Evolutionary conservation across 2,329 filamentous ascomycete species (phyloP), one percentile per base, ranked within the genome.

Genomic region (Tolypocladium album): DNA sequence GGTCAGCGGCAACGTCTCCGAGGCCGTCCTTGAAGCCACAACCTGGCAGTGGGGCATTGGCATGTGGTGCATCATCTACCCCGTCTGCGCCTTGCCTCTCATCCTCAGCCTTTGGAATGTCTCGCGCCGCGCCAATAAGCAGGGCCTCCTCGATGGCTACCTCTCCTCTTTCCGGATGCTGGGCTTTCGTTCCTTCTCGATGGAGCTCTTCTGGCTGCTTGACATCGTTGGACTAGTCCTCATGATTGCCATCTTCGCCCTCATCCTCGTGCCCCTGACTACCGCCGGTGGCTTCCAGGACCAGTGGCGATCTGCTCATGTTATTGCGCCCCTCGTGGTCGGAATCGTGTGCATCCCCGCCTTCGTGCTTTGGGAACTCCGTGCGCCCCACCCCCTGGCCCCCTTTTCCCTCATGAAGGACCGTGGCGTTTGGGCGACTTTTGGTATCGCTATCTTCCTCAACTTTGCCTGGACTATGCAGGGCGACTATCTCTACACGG

Each of bases 1-100:
- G 84, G 77, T 87, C 17, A 82, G 81, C 62, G 85, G 84, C 22
- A 78, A 83, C 63, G 72, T 88, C 57, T 78, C 81, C 0, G 67
- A 70, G 0, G 75, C 79, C 0, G 81, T 86, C 0, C 67, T 86
- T n/a, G 65, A 58, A 0, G 67, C 66, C 2, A 81, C 81, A 0
- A 78, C 74, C 2, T 88, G 85, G 85, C 72, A 78, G 60, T 87
- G 83, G 83, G 85, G 84, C 17, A 76, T 85, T 24, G 84, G 83
- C 62, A 87, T 87, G 83, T 87, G 82, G 77, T 77, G 76, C 56
- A 80, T 87, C 62, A 83, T 86, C 57, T 85, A 82, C 65, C 80
- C 84, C 0, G 73, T 82, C 12, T 80, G 79, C 61, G 76, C 80
- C 0, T 61, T 86, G 5, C 83, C 85, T 1, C 74, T 87, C 0